These are phyloP conservation scores for Bruguiera parviflora DNA, from an alignment of 345 rosid genomes.

Conservation along the genomic window DNA sequence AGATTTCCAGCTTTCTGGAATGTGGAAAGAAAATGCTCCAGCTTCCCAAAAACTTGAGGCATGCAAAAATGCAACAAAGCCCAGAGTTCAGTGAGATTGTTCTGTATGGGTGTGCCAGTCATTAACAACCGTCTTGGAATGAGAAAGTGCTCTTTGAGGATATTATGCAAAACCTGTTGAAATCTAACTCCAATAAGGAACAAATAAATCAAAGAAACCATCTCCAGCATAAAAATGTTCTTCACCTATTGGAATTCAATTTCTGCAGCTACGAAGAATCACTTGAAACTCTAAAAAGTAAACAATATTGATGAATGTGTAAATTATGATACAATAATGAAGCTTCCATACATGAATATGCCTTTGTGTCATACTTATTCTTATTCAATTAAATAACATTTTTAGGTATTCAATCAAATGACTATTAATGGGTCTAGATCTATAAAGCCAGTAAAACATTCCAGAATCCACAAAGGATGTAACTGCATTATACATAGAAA, in stretches of 20 bases:
- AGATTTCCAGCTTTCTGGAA: conserved; percentile 62
- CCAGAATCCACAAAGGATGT: background rate
- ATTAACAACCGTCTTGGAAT: conserved; percentile 82
- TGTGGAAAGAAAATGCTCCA: conserved; percentile 60
- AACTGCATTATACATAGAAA: too few relatives aligned
- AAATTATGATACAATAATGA: too few relatives aligned
- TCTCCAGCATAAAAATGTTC: background rate
- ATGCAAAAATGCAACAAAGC: conserved; percentile 89
- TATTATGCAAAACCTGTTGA: conserved; percentile 70
- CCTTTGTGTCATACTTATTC: too few relatives aligned
- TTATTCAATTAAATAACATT: too few relatives aligned
- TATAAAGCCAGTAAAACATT: background rate
- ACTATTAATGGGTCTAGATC: background rate
- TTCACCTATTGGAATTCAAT: background rate
- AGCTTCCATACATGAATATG: too few relatives aligned
- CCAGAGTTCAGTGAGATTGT: conserved; percentile 90
- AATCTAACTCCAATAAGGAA: conserved; percentile 5
- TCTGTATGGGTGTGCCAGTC: conserved; percentile 92
- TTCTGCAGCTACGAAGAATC: background rate
- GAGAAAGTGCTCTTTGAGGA: conserved; percentile 55
- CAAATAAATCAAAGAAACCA: background rate
- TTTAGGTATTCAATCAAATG: too few relatives aligned
- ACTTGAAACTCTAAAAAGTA: background rate
- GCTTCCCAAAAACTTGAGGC: conserved; percentile 80
- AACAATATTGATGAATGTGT: too few relatives aligned